These are phyloP conservation scores for Cercospora sp. DNA, from an alignment of 2,329 filamentous ascomycete genomes.

Conservation along the genomic window DNA sequence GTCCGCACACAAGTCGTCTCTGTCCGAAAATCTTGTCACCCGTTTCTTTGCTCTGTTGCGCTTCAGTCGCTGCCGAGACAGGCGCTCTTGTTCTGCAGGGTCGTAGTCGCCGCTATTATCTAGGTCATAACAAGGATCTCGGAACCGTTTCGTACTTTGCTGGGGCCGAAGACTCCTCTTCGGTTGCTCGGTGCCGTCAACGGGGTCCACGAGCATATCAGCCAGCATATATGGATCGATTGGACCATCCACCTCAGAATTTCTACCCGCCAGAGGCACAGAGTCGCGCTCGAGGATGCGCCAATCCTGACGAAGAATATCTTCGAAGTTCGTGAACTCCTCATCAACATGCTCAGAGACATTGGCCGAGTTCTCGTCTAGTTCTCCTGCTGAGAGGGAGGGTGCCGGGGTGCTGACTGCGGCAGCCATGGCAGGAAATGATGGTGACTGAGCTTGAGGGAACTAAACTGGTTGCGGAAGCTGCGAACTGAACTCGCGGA, in stretches of 20 bases:
- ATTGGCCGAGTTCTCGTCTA: neutral
- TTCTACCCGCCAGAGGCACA: neutral
- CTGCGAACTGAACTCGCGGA: neutral
- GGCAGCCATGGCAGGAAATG: neutral
- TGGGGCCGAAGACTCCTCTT: neutral
- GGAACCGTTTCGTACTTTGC: slow-evolving; percentile 3
- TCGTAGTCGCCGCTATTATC: slow-evolving; percentile 7
- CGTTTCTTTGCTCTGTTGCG: slow-evolving; percentile 4
- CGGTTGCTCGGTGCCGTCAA: neutral
- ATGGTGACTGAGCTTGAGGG: neutral
- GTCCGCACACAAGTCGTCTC: neutral
- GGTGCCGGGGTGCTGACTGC: neutral
- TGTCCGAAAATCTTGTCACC: neutral
- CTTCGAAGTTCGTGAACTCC: neutral
- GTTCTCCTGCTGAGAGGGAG: neutral
- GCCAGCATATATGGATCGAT: neutral
- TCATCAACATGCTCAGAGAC: neutral
- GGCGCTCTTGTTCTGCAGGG: neutral
- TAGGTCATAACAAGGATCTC: neutral
- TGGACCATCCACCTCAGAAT: neutral
- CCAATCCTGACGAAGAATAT: neutral
- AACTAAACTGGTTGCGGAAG: neutral
- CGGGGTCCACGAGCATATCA: neutral
- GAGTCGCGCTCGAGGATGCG: neutral
- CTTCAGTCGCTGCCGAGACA: neutral